A percentile compares a stretch with the other conserved stretches of the same genome.
Conservation (phyloP, 345 rosid species). For the Clausena lansium region DNA sequence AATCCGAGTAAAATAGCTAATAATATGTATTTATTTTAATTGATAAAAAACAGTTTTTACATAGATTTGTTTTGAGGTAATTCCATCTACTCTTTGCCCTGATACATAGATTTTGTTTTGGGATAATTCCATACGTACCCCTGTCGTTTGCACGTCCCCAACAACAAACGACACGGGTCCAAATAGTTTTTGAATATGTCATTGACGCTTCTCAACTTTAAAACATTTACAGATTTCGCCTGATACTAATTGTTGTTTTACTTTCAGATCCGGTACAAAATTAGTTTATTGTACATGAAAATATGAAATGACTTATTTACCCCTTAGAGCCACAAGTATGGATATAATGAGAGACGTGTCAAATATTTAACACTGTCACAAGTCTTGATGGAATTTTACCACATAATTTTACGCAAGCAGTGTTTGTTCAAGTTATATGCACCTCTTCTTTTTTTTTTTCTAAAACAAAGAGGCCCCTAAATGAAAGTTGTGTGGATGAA, state of each 20-base stretch:
- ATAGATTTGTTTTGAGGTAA: background rate
- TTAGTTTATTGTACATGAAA: background rate
- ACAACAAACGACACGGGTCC: background rate
- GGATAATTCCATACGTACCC: background rate
- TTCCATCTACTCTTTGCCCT: background rate
- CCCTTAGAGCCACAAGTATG: background rate
- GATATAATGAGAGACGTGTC: too few species aligned
- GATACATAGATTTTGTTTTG: background rate
- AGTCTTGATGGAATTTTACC: too few species aligned
- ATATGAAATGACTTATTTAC: background rate
- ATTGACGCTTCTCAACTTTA: background rate
- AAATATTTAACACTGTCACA: too few species aligned
- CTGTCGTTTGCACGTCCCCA: background rate
- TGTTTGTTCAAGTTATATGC: too few species aligned
- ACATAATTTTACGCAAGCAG: too few species aligned
- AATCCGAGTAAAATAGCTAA: background rate
- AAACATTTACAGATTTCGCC: background rate
- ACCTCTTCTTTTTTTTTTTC: too few species aligned
- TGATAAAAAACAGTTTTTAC: too few species aligned
- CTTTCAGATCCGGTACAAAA: background rate
- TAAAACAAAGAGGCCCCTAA: too few species aligned
- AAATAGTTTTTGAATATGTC: background rate
- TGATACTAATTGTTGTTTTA: background rate
- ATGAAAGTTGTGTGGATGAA: too few species aligned
- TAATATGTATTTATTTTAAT: too few species aligned